phyloP scores from a whole-genome alignment of 257 asterid species.

The Nicotiana undulata region DNA sequence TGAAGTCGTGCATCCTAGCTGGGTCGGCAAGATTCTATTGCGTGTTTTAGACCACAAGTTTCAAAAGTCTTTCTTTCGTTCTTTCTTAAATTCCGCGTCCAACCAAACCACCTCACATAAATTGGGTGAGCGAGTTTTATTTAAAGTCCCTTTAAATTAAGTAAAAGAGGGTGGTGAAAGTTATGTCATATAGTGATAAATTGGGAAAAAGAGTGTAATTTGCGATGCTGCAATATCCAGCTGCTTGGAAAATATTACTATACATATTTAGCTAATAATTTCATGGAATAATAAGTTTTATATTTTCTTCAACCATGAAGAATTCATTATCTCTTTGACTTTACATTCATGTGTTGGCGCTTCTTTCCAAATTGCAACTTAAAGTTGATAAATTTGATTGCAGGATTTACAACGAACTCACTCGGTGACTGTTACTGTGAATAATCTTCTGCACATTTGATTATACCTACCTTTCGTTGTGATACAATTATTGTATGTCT shows the following conservation, averaged over 20 bases:
- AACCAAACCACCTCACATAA: no score
- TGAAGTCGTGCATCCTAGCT: no score
- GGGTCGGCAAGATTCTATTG: no score
- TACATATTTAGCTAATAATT: not conserved
- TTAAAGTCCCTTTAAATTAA: not conserved
- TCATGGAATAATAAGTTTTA: not conserved
- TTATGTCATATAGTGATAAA: no score
- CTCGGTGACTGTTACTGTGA: conserved; percentile 59
- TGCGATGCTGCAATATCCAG: not conserved
- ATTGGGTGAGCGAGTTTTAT: not conserved
- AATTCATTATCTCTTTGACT: not conserved
- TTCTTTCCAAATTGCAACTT: not conserved
- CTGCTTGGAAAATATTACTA: not conserved
- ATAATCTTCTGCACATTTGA: conserved; percentile 63
- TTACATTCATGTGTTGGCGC: not conserved
- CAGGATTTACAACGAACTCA: conserved; percentile 74
- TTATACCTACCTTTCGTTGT: not conserved
- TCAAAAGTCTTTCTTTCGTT: no score
- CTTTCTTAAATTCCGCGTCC: no score
- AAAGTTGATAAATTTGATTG: conserved; percentile 11
- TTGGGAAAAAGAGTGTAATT: not conserved
- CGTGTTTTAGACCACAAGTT: no score
- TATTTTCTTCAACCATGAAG: not conserved
- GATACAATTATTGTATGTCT: not conserved
- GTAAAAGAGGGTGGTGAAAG: conserved; percentile 1